Evolutionary conservation across 768 basidiomycete genomes (phyloP).

Genomic region (Leccinellum rugosiceps): DNA sequence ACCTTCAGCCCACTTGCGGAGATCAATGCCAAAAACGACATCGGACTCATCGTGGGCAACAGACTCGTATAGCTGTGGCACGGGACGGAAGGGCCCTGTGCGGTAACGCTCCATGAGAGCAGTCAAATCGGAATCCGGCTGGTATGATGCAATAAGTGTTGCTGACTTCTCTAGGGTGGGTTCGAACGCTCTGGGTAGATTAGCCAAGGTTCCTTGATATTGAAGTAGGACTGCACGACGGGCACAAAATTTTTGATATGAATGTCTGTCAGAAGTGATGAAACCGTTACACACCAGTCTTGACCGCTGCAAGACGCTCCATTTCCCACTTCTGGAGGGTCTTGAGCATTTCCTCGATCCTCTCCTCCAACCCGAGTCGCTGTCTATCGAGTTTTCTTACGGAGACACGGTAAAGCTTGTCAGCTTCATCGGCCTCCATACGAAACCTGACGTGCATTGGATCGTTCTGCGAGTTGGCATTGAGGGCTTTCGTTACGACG

Average conservation of each 20-base stretch:
- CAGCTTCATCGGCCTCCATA: constrained; percentile 77
- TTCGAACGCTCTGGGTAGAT: constrained; percentile 65
- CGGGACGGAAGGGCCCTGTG: constrained; percentile 89
- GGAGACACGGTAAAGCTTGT: constrained; percentile 72
- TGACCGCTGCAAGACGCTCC: constrained; percentile 79
- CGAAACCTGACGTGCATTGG: constrained; percentile 69
- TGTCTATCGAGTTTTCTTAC: constrained; percentile 84
- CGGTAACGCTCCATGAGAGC: constrained; percentile 91
- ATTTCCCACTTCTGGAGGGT: constrained; percentile 80
- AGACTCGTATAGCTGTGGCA: constrained; percentile 82
- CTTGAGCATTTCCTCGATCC: constrained; percentile 80
- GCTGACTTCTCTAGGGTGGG: constrained; percentile 65
- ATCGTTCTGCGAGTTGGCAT: constrained; percentile 46
- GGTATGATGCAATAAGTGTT: constrained; percentile 77
- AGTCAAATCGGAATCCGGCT: constrained; percentile 82
- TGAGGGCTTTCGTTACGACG: constrained; percentile 71
- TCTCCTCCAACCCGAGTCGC: constrained; percentile 81
- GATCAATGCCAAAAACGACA: constrained; percentile 87
- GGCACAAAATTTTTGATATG: background rate
- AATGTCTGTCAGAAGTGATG: background rate
- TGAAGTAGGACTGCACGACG: constrained; percentile 64
- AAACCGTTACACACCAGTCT: constrained; percentile 56
- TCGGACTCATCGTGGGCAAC: constrained; percentile 80
- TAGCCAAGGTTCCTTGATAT: constrained; percentile 78
- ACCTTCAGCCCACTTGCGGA: constrained; percentile 87